Percentiles rank a stretch among this genome's conserved stretches.
Evolutionary conservation across 139 green algal genomes (phyloP).

Genomic region (Chlorella ohadii): DNA sequence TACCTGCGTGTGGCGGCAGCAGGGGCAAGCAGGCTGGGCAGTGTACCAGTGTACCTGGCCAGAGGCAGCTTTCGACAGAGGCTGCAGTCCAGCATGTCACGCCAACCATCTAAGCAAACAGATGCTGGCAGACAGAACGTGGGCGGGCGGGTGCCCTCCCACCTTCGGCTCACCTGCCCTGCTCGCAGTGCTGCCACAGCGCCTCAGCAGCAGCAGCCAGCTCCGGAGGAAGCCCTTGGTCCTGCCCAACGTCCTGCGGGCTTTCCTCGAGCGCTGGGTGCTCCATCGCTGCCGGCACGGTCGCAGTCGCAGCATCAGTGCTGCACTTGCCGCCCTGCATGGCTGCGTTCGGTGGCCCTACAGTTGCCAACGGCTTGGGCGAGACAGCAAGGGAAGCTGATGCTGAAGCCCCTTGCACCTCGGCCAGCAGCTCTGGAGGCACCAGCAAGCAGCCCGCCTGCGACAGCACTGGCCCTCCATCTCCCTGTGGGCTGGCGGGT

Average conservation of each 20-base stretch:
- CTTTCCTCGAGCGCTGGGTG: background rate
- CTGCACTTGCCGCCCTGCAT: background rate
- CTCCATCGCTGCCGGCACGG: background rate
- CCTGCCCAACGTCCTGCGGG: no score
- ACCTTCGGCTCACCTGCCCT: background rate
- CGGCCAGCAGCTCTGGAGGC: background rate
- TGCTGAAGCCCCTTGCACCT: background rate
- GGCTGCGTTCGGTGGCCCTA: background rate
- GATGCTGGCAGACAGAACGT: no score
- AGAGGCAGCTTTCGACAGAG: no score
- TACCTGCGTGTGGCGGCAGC: conserved; percentile 14
- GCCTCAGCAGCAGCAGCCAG: background rate
- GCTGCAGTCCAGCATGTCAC: no score
- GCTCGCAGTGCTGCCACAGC: background rate
- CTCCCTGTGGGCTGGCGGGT: no score
- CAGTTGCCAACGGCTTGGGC: no score
- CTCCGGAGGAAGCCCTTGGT: background rate
- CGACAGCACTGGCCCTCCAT: no score
- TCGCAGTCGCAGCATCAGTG: background rate
- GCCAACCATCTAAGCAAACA: no score
- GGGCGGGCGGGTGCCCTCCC: no score
- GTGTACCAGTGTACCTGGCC: no score
- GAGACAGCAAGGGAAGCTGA: background rate
- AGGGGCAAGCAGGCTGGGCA: background rate
- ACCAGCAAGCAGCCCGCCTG: background rate